Base-by-base conservation (phyloP, 805 yeast species). In the Limtongozyma cylindracea region DNA sequence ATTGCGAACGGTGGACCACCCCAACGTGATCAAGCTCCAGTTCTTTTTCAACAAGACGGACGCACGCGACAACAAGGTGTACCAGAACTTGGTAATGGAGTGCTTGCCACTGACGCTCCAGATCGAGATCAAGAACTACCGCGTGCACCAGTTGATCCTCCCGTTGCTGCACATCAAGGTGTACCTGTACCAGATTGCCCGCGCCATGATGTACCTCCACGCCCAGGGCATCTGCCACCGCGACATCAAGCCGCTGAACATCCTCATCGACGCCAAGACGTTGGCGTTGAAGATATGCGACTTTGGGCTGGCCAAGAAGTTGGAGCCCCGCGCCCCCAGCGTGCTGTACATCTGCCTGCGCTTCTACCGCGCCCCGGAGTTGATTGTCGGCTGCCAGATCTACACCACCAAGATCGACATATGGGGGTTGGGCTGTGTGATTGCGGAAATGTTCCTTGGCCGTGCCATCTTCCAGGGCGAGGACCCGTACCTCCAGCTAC, bases 371-470 rank as follows among this genome's bases (percentile, higher is more conserved):
- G 91, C 96, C 1, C 99, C 99, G 1, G 99, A 88, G 44, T 58
- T 88, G 27, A 74, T 88, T 38, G 67, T 88, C 24, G 98, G 98
- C 2, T 72, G 80, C 33, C 64, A 82, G 27, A 59, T 69, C 18
- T 88, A 88, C 43, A 65, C 91, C 4, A 70, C 91, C 3, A 76
- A 80, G 37, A 84, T 88, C 27, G 99, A 88, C 43, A 72, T 82
- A 35, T 88, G 99, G 99, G 93, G 95, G 10, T 53, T 84, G 27
- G 99, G 96, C 1, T 84, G 98, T 50, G 93, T 88, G 17, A 49
- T 88, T 27, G 94, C 95, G 9, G 98, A 88, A 46, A 69, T 88
- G 76, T 56, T 72, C 25, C 58, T 80, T 29, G 95, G 95, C 10
- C 69, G 65, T 39, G 92, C 96, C 1, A 65, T 88, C n/a, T 88